Evolutionary conservation across 331 rosid genomes (phyloP), one percentile per base, ranked within the genome.

Genomic region (Rhamnella rubrinervis): DNA sequence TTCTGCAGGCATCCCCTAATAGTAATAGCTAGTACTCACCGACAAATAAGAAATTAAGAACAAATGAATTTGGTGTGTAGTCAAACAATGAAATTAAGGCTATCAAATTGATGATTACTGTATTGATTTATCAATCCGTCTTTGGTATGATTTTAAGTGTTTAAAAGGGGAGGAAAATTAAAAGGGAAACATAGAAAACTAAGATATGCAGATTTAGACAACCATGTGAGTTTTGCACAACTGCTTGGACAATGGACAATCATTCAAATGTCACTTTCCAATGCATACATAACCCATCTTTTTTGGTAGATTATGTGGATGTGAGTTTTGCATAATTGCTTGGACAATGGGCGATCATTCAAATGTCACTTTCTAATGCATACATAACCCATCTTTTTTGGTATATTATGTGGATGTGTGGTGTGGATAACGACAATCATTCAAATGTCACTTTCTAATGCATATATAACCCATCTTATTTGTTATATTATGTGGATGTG

Each of bases 401-500:
- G 35, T 31, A 31, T 31, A 31, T 31, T 59, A 10, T 31, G 20
- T 59, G 20, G 9, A 59, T 59, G 44, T 59, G 12, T 7, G 21
- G 6, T 5, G 64, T 16, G 63, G 19, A 4, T 0, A 59, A 31
- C 64, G 23, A 59, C 46, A 31, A 59, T 35, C 64, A 59, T 35
- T 59, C 17, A 31, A 5, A 28, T 3, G 64, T 59, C 64, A 59
- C 64, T 59, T 35, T 35, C 64, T 31, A 59, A 59, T 59, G n/a
- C 46, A 31, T 28, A 14, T 4, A 28, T 13, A 15, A 7, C 26
- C 15, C 15, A 11, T 14, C 11, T 44, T 14, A 1, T 44, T 44
- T 44, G 49, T 5, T 31, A 31, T 31, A 31, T 31, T 59, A 10
- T 31, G 20, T 59, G 20, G 9, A 59, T 59, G 44, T 59, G 12